Evolutionary conservation across 352 stramenopile species (phyloP), one percentile per base, ranked within the genome.

Genomic region (Pythium phragmitis): DNA sequence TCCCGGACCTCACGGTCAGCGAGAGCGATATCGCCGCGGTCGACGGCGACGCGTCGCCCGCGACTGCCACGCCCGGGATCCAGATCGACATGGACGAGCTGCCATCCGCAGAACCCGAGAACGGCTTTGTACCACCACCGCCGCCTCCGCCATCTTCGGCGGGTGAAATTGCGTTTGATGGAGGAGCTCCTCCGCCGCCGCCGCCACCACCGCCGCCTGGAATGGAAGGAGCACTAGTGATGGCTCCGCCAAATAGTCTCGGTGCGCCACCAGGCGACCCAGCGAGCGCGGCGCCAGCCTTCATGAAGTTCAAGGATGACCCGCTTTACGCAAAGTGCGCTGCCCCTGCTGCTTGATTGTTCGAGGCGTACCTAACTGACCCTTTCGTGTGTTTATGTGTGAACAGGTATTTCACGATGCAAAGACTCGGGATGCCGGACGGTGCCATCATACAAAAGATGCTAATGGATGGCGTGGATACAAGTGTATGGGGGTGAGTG

Each of bases 221-320:
- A 55, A 69, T 55, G 23, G 65, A 57, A 30, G 61, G 48, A 37
- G 70, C 74, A 6, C 36, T 81, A 17, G 74, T 81, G 16, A 47
- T 80, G n/a, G 68, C 70, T 1, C 64, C 70, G 1, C 19, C 67
- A 26, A 72, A 42, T 42, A 70, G 67, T n/a, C 57, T 80, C 7
- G 63, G 47, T 0, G 72, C 78, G 50, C 67, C 73, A 26, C 60
- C 71, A 7, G 70, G 57, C 12, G 68, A 76, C 0, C 55, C 52
- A 9, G 4, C 60, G 57, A 64, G 60, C 53, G 58, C 70, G 37
- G 68, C 58, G 34, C 65, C 74, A 43, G 33, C 72, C 9, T 60
- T 92, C 45, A 72, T 94, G 49, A 94, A 94, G 63, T 72, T 94
- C 54, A 94, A 94, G 63, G 82, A 94, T 55, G 86, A 94, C 46